Evolutionary conservation across 1,284 basidiomycete species (phyloP), one percentile per base, ranked within the genome.

Genomic region (Schizopora paradoxa): DNA sequence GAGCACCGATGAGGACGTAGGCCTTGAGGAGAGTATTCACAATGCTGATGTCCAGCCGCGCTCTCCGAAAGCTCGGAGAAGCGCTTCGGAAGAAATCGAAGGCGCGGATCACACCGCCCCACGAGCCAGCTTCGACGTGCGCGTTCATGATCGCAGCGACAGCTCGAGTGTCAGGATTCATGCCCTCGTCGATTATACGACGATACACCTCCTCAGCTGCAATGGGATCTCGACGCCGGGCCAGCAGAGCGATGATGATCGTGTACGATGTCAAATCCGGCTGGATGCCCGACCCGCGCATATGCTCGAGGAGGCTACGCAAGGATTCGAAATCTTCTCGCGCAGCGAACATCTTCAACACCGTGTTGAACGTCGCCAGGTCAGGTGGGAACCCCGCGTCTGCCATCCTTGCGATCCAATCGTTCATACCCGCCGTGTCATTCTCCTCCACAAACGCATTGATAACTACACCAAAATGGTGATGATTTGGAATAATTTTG

Each of bases 1-100:
- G 90, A 2, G 88, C 77, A 8, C 85, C 86, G 42, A 90, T 77
- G 34, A 86, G 68, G 39, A 97, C 79, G 57, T 91, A 87, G 1
- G 91, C 89, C 66, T 91, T 91, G 56, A 97, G 68, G 19, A 97
- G 73, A 14, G 81, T 82, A 60, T 92, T 91, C 61, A 80, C 82
- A 26, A 85, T 69, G 45, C 77, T 74, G 55, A 83, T 72, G 25
- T 71, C 66, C 21, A 78, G 60, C 27, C 66, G 63, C 33, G 70
- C 53, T 22, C 66, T 62, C 23, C 38, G 49, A 14, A 31, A 31
- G 31, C 64, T 60, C 33, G 56, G 56, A 2, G 61, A 59, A 11
- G 73, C 60, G 1, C 62, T 58, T 16, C 70, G 66, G 41, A 93
- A 63, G 61, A 80, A 90, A 51, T 86, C 78, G 56, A 88, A 92